Evolutionary conservation across 371 early-diverging fungal genomes (phyloP), one percentile per base, ranked within the genome.

Genomic region (Mortierella sp.): DNA sequence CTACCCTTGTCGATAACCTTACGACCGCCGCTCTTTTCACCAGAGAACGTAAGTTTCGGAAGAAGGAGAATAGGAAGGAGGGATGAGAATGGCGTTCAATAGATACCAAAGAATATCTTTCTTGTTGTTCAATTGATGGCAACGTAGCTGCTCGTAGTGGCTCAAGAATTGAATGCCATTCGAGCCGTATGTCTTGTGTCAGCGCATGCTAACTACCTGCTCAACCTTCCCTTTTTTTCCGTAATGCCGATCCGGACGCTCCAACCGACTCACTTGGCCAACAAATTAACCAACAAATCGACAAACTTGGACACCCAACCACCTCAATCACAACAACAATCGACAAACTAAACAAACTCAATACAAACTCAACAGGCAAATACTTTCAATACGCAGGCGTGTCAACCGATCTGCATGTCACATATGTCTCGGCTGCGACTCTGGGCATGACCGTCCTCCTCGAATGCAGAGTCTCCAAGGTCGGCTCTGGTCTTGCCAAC

Each of bases 341-440:
- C 50, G 16, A 38, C 42, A 38, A 38, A 26, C 3, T 2, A 13
- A 24, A 44, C n/a, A 47, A 28, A 45, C 24, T n/a, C n/a, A n/a
- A 28, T 50, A 45, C 44, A 54, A 31, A 60, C 63, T 31, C 24
- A 13, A 65, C 28, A 88, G 88, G 86, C 24, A 88, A 88, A 73
- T 38, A 86, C 63, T 81, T 83, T 44, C 70, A 74, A 48, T 75
- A 71, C 45, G 87, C 73, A 8, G 89, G 89, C 31, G 89, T 89
- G 57, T 89, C 89, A 21, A 79, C 83, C 21, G 88, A 89, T 78
- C 70, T 89, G 50, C 84, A 87, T 58, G 81, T 88, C 79, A 79
- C 80, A 24, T 89, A 89, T 48, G 88, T 88, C 47, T 80, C 82
- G 50, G 82, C 80, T 38, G 88, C 83, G 0, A 21, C 78, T 0